Conservation (phyloP, 2,329 filamentous ascomycete species). For the Fusarium papillatum region DNA sequence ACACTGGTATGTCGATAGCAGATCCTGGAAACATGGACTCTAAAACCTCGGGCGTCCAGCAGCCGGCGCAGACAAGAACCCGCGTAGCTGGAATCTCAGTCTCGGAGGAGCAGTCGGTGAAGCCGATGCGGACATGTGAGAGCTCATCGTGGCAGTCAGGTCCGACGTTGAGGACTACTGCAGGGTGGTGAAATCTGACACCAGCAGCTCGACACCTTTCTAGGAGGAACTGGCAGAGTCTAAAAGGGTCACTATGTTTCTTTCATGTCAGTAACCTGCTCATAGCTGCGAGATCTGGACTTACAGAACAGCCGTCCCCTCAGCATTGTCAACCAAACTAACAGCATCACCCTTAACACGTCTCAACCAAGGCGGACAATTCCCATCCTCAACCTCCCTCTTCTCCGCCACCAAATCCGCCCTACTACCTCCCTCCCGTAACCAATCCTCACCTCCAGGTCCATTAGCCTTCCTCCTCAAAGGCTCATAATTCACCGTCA, state of each 20-base stretch:
- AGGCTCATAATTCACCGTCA: constrained; percentile 65
- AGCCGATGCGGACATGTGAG: constrained; percentile 64
- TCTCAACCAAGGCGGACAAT: constrained; percentile 47
- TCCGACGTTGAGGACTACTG: constrained; percentile 65
- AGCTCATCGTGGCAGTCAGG: constrained; percentile 65
- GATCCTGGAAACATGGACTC: constrained; percentile 72
- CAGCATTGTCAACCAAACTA: constrained; percentile 72
- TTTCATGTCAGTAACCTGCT: constrained; percentile 6
- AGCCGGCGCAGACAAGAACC: constrained; percentile 76
- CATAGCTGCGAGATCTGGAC: constrained; percentile 40
- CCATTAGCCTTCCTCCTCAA: constrained; percentile 52
- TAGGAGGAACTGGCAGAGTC: constrained; percentile 76
- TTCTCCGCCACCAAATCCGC: constrained; percentile 60
- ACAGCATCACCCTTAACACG: constrained; percentile 66
- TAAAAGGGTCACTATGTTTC: constrained; percentile 70
- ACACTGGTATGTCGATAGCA: constrained; percentile 60
- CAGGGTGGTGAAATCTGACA: constrained; percentile 76
- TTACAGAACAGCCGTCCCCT: constrained; percentile 75
- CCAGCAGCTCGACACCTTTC: constrained; percentile 68
- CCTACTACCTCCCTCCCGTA: constrained; percentile 73
- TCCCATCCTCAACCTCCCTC: constrained; percentile 47
- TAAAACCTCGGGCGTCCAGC: constrained; percentile 80
- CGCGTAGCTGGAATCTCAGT: constrained; percentile 72
- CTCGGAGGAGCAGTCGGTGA: constrained; percentile 57
- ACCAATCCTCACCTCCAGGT: constrained; percentile 73